phyloP scores from a whole-genome alignment of 2,329 filamentous ascomycete genomes.

The Xylariaceae sp. region DNA sequence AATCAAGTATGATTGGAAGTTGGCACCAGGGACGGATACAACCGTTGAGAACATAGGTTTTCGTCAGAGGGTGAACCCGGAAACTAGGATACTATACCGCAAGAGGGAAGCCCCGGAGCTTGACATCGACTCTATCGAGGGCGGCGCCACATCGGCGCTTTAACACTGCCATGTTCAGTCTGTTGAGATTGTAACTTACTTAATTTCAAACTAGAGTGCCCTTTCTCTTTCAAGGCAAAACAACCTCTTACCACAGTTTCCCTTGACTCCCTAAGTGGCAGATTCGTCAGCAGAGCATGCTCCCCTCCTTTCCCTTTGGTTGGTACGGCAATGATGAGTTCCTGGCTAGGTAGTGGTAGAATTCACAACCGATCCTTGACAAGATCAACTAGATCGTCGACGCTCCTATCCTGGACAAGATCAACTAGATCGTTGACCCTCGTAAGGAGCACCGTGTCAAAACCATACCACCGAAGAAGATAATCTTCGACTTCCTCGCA shows the following conservation, averaged over 20 bases:
- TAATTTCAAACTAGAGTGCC: too few species aligned
- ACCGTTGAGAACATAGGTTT: neutral
- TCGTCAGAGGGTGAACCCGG: conserved; percentile 3
- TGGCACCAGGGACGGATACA: conserved; percentile 15
- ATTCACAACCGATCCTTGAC: neutral
- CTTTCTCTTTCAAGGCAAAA: too few species aligned
- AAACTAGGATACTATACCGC: conserved; percentile 12
- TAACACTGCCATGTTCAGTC: neutral
- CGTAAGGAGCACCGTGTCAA: neutral
- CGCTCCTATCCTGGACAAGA: neutral
- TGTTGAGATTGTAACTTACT: too few species aligned
- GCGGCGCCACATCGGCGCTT: neutral
- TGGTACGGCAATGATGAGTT: too few species aligned
- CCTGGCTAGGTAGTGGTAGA: too few species aligned
- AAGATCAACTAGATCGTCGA: neutral
- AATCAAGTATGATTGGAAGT: conserved; percentile 28
- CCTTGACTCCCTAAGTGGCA: too few species aligned
- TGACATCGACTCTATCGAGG: conserved; percentile 17
- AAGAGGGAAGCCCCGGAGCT: conserved; percentile 12
- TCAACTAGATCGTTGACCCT: neutral
- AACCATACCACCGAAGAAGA: conserved; percentile 6
- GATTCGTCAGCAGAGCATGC: too few species aligned
- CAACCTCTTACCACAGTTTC: too few species aligned
- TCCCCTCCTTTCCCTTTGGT: too few species aligned
- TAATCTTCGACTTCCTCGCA: neutral